Evolutionary conservation across 1,139 yeast species (phyloP).

Genomic region (Candida sp.): DNA sequence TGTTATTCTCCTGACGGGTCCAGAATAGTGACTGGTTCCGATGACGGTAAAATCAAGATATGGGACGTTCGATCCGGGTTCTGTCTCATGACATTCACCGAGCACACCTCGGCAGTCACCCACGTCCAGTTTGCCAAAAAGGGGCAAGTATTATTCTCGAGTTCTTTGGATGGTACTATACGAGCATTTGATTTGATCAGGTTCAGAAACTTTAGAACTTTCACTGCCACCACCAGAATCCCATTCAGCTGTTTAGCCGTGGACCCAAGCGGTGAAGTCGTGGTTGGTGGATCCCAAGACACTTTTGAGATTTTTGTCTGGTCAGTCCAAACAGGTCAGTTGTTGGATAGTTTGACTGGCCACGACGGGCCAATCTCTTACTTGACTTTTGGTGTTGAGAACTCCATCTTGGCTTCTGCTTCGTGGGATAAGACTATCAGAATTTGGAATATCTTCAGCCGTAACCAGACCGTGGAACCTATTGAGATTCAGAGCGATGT

Average conservation of each 20-base stretch:
- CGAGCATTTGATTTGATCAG: slow-evolving; percentile 97
- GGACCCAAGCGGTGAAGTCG: slow-evolving; percentile 97
- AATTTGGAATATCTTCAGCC: slow-evolving; percentile 90
- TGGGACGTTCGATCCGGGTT: slow-evolving; percentile 97
- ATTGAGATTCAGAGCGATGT: slow-evolving; percentile 86
- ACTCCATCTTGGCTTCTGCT: slow-evolving; percentile 82
- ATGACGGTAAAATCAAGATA: slow-evolving; percentile 95
- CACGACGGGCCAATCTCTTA: slow-evolving; percentile 97
- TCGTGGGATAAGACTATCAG: slow-evolving; percentile 97
- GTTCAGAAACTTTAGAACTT: slow-evolving; percentile 92
- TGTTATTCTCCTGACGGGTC: slow-evolving; percentile 97
- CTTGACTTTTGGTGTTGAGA: slow-evolving; percentile 83
- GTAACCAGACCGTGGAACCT: slow-evolving; percentile 90
- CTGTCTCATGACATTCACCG: slow-evolving; percentile 89
- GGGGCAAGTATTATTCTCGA: slow-evolving; percentile 89
- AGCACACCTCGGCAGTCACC: slow-evolving; percentile 90
- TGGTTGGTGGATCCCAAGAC: slow-evolving; percentile 94
- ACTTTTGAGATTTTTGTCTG: slow-evolving; percentile 92
- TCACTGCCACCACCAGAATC: slow-evolving; percentile 87
- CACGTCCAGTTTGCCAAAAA: slow-evolving; percentile 84
- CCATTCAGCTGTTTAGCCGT: slow-evolving; percentile 92
- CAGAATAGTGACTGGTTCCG: slow-evolving; percentile 90
- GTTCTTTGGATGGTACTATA: slow-evolving; percentile 95
- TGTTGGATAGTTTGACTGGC: slow-evolving; percentile 85
- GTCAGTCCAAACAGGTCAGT: slow-evolving; percentile 97